Evolutionary conservation across 2,329 filamentous ascomycete species (phyloP), one percentile per base, ranked within the genome.

Genomic region (Aspergillus costaricaensis): DNA sequence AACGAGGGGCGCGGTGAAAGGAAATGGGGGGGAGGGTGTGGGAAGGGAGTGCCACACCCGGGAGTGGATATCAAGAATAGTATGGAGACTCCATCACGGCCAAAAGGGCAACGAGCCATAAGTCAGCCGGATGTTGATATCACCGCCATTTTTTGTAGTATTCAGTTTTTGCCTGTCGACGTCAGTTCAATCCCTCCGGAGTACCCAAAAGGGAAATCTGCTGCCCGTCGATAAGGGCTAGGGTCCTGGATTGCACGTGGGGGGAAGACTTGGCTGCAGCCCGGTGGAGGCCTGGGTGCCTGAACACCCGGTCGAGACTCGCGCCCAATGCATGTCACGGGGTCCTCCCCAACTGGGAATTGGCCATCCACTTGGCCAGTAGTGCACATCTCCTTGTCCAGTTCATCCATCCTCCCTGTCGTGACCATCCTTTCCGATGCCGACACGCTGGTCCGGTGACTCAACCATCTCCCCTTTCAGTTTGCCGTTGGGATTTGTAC

Each of bases 211-310:
- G 47, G 64, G 67, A 62, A 63, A 55, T 36, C 49, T 58, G 32
- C 27, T 57, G 43, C 15, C 47, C 47, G 36, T 49, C 21, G 66
- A 68, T 68, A 68, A 70, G 66, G 67, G 66, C 63, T 68, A 67
- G 66, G 65, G 66, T 50, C 59, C 43, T 25, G 36, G 1, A 7
- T 21, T 41, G 43, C 63, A 66, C 67, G 65, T 68, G 66, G 57
- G 14, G 25, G 21, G 9, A 10, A 44, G 17, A 17, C 27, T 21
- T 19, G 44, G 15, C 25, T 43, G 39, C 25, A 12, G 30, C 39
- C 43, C 21, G 21, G 43, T n/a, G 8, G 44, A 21, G 59, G 62
- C 62, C 58, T 63, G 49, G 55, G 54, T 62, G 64, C 62, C 62
- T 63, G 50, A 54, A 56, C 60, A 62, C 62, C 62, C 64, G 64